Percentiles rank a stretch among this genome's conserved stretches.
phyloP scores from a whole-genome alignment of 805 yeast genomes.

The Candida chauliodis region DNA sequence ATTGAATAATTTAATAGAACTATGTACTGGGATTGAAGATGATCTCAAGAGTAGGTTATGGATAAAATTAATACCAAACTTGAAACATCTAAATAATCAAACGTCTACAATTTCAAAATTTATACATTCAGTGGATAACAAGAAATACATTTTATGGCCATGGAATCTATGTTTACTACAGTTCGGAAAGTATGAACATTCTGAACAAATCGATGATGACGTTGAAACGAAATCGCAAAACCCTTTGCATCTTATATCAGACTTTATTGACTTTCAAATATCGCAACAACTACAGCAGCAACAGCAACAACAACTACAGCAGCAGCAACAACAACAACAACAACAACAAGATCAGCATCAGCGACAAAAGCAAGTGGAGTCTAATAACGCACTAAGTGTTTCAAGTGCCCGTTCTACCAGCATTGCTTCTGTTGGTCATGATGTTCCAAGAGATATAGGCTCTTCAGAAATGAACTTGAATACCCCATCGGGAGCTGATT shows the following conservation, averaged over 20 bases:
- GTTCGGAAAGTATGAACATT: slow-evolving; percentile 27
- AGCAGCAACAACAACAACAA: slow-evolving; percentile 3
- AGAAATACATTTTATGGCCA: slow-evolving; percentile 70
- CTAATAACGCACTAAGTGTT: slow-evolving; percentile 8
- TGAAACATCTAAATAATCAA: slow-evolving; percentile 64
- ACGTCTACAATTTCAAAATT: slow-evolving; percentile 61
- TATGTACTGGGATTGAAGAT: slow-evolving; percentile 32
- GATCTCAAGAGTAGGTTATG: slow-evolving; percentile 33
- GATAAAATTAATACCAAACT: slow-evolving; percentile 67
- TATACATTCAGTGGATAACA: slow-evolving; percentile 49
- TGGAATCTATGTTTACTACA: slow-evolving; percentile 62
- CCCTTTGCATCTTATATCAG: slow-evolving; percentile 33
- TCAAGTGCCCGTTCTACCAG: slow-evolving; percentile 21
- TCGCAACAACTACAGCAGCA: slow-evolving; percentile 15
- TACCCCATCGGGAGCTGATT: slow-evolving; percentile 13
- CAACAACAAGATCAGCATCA: slow-evolving; percentile 4
- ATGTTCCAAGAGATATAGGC: slow-evolving; percentile 14
- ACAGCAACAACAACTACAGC: slow-evolving; percentile 6
- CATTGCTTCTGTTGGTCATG: slow-evolving; percentile 15
- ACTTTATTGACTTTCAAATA: slow-evolving; percentile 33
- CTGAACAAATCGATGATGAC: slow-evolving; percentile 13
- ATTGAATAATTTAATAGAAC: slow-evolving; percentile 27
- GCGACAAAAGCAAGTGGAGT: neutral
- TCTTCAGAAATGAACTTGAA: slow-evolving; percentile 13
- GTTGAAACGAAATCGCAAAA: slow-evolving; percentile 15